A percentile compares a stretch with the other conserved stretches of the same genome.
These are phyloP conservation scores for Amylocarpus encephaloides DNA, from an alignment of 2,329 filamentous ascomycete species.

Conservation along the genomic window DNA sequence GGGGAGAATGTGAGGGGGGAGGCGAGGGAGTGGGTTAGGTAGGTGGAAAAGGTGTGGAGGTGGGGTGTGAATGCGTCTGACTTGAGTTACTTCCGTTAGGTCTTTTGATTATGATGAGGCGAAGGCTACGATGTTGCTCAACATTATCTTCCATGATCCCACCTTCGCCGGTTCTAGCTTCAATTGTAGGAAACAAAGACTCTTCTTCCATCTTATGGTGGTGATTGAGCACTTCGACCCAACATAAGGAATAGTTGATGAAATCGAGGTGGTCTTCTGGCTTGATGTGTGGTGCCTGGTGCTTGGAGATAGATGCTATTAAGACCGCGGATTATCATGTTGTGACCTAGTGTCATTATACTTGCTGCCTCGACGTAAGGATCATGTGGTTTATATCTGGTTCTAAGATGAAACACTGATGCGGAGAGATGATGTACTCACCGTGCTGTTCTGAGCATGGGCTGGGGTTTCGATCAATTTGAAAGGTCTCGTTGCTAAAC, in stretches of 20 bases:
- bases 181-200: constrained; percentile 35
- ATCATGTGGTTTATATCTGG: constrained; percentile 10
- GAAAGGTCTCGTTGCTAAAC: constrained; percentile 11
- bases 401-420: neutral
- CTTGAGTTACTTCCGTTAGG: neutral
- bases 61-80: too few species aligned
- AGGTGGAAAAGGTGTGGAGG: too few species aligned
- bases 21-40: too few species aligned
- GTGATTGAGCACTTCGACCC: constrained; percentile 28
- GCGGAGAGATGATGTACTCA: neutral
- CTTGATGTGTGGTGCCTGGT: constrained; percentile 32
- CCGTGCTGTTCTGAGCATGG: constrained; percentile 12
- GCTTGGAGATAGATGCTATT: constrained; percentile 35
- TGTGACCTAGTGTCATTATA: constrained; percentile 31
- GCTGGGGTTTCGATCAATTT: constrained; percentile 18
- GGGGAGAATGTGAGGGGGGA: too few species aligned
- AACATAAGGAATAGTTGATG: constrained; percentile 19
- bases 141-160: constrained; percentile 39
- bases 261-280: neutral
- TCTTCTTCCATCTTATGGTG: constrained; percentile 38
- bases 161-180: constrained; percentile 31
- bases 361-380: constrained; percentile 12
- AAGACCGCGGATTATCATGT: constrained; percentile 34
- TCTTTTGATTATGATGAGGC: neutral
- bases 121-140: constrained; percentile 32